Evolutionary conservation across 2,329 filamentous ascomycete species (phyloP), one percentile per base, ranked within the genome.

Genomic region (Macroventuria anomochaeta): DNA sequence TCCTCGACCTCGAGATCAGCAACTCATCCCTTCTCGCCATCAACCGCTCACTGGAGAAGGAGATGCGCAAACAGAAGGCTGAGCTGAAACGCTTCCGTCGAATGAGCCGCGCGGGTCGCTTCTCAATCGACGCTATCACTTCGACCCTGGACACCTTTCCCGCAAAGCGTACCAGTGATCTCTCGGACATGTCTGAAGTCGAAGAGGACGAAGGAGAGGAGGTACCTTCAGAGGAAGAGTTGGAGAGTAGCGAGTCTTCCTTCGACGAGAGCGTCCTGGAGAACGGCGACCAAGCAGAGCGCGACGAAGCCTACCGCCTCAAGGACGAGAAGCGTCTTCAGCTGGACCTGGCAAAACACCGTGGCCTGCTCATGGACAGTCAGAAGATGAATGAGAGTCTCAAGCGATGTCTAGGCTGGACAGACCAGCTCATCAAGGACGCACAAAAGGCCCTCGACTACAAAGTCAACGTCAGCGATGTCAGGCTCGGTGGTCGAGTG

Each of bases 371-470:
- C 7, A 80, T 92, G 32, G 93, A 96, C 71, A 95, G 89, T 62
- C 92, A 97, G 69, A 96, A 92, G 77, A 92, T 97, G 81, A 97
- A 97, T 70, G 90, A 96, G 72, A 96, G 90, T 72, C 83, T 99
- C 38, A 96, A 91, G 73, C 84, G 91, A 40, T 99, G 95, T 73
- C 81, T 97, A 28, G 87, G 87, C 61, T 93, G 91, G 84, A 96
- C 93, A 0, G 93, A 99, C 70, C 88, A 90, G 58, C 82, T 99
- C 37, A 96, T 99, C 72, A 88, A 85, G 41, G 92, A 97, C 64
- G 95, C 89, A 5, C 89, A 87, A 68, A 93, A 91, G 70, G 95
- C 95, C 0, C 82, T 99, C 2, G 88, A 89, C 40, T 96, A 96
- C 70, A 82, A 85, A 53, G 90, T 97, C 21, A 83, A 84, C 25